Percentiles rank a stretch among this genome's conserved stretches.
Evolutionary conservation across 2,329 filamentous ascomycete species (phyloP).

Genomic region (Acrocalymma vagum): DNA sequence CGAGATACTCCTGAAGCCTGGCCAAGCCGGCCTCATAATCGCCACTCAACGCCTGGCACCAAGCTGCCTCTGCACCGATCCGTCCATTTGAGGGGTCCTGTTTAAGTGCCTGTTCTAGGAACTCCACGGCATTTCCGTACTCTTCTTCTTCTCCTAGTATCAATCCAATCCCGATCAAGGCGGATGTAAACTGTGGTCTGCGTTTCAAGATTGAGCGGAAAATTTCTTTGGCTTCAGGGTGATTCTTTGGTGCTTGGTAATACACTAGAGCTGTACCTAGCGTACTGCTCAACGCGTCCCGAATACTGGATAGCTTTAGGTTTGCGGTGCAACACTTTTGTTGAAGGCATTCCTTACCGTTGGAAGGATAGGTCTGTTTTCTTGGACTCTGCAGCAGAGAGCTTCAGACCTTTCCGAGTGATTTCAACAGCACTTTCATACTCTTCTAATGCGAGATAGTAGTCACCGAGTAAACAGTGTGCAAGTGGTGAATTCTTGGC

Average conservation of each 20-base stretch:
- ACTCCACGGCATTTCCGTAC: slow-evolving; percentile 81
- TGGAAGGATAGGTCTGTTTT: slow-evolving; percentile 75
- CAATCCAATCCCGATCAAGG: slow-evolving; percentile 87
- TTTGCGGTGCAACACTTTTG: not conserved
- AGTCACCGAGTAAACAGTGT: slow-evolving; percentile 82
- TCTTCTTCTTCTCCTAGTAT: slow-evolving; percentile 95
- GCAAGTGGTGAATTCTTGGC: slow-evolving; percentile 76
- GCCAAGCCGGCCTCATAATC: slow-evolving; percentile 73
- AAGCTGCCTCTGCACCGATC: slow-evolving; percentile 86
- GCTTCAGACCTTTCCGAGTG: slow-evolving; percentile 75
- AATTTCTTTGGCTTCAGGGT: slow-evolving; percentile 84
- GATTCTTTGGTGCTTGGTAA: slow-evolving; percentile 88
- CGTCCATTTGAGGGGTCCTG: slow-evolving; percentile 78
- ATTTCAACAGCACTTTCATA: slow-evolving; percentile 82
- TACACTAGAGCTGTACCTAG: slow-evolving; percentile 90
- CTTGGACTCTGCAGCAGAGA: slow-evolving; percentile 66
- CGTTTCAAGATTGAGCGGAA: slow-evolving; percentile 83
- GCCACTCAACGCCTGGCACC: slow-evolving; percentile 87
- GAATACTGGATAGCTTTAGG: slow-evolving; percentile 52
- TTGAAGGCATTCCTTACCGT: slow-evolving; percentile 15
- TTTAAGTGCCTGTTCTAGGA: slow-evolving; percentile 77
- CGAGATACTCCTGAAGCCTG: slow-evolving; percentile 75
- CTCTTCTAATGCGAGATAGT: slow-evolving; percentile 86
- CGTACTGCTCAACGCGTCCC: slow-evolving; percentile 77
- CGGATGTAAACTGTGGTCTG: slow-evolving; percentile 78